Evolutionary conservation across 2,329 filamentous ascomycete genomes (phyloP).

Genomic region (Alternaria hordeiaustralica): DNA sequence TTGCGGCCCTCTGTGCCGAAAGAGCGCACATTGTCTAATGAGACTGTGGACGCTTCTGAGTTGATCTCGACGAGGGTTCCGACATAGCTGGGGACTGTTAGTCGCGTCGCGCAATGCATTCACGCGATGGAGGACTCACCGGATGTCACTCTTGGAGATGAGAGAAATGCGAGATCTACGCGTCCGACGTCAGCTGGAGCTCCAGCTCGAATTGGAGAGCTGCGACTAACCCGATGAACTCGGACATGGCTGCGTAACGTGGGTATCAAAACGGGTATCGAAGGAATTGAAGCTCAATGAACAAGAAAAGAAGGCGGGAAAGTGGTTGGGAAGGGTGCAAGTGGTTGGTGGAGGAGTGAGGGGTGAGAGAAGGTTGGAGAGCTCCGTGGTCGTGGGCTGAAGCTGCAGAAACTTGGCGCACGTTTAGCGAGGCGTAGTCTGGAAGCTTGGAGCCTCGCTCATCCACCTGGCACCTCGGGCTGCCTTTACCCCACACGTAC

Average conservation of each 20-base stretch:
- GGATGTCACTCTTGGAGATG: slow-evolving; percentile 97
- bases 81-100: slow-evolving; percentile 73
- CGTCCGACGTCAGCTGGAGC: slow-evolving; percentile 44
- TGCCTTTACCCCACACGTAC: slow-evolving; percentile 30
- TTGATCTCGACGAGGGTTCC: slow-evolving; percentile 98
- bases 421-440: slow-evolving; percentile 25
- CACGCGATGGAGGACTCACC: slow-evolving; percentile 63
- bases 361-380: slow-evolving; percentile 17
- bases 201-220: slow-evolving; percentile 40
- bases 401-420: slow-evolving; percentile 28
- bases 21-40: slow-evolving; percentile 93
- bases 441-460: slow-evolving; percentile 19
- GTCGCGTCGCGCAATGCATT: slow-evolving; percentile 21
- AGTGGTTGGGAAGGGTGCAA: slow-evolving; percentile 25
- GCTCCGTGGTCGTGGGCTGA: slow-evolving; percentile 21
- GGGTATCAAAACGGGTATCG: slow-evolving; percentile 34
- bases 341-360: slow-evolving; percentile 17
- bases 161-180: slow-evolving; percentile 88
- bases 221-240: slow-evolving; percentile 65
- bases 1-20: slow-evolving; percentile 93
- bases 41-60: slow-evolving; percentile 94
- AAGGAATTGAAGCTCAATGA: slow-evolving; percentile 28
- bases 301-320: slow-evolving; percentile 26
- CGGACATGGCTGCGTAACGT: slow-evolving; percentile 57
- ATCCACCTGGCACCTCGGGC: slow-evolving; percentile 3